Percentiles rank a stretch among this genome's conserved stretches.
Evolutionary conservation across 169 alveolate genomes (phyloP).

Genomic region (Plasmodium gonderi): DNA sequence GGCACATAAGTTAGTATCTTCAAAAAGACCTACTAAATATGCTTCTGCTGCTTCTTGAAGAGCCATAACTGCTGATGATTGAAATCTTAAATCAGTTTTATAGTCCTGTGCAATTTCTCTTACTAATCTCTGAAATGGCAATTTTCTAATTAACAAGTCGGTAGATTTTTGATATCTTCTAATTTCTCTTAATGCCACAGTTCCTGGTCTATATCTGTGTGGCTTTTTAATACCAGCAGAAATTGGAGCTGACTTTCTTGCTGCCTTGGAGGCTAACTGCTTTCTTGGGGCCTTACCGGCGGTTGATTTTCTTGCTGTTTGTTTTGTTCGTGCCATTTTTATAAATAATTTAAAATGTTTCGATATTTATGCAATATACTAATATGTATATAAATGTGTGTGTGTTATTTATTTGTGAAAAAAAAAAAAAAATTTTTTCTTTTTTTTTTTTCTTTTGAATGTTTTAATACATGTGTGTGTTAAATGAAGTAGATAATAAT

Average conservation of each 20-base stretch:
- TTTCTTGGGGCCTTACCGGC: slow-evolving; percentile 98
- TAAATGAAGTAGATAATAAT: too few species aligned
- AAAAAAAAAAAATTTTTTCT: neutral
- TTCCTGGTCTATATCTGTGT: slow-evolving; percentile 98
- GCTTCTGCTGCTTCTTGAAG: slow-evolving; percentile 99
- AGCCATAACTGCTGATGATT: slow-evolving; percentile 98
- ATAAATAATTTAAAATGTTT: neutral
- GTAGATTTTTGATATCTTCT: slow-evolving; percentile 98
- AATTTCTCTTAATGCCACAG: slow-evolving; percentile 99
- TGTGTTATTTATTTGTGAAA: neutral
- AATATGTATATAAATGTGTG: slow-evolving; percentile 5
- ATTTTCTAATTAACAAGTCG: slow-evolving; percentile 97
- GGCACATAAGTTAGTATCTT: slow-evolving; percentile 99
- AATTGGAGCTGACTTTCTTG: slow-evolving; percentile 95
- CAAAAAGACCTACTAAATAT: slow-evolving; percentile 98
- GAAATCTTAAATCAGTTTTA: slow-evolving; percentile 98
- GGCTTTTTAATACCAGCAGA: slow-evolving; percentile 95
- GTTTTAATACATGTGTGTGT: neutral
- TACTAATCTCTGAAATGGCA: slow-evolving; percentile 98
- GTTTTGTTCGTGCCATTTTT: slow-evolving; percentile 97
- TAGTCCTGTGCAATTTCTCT: slow-evolving; percentile 97
- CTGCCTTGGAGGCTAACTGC: slow-evolving; percentile 96
- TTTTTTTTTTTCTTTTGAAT: neutral
- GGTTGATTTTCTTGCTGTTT: slow-evolving; percentile 97
- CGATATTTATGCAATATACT: neutral